phyloP scores from a whole-genome alignment of 768 basidiomycete genomes.

The Leccinum subgranulosum region DNA sequence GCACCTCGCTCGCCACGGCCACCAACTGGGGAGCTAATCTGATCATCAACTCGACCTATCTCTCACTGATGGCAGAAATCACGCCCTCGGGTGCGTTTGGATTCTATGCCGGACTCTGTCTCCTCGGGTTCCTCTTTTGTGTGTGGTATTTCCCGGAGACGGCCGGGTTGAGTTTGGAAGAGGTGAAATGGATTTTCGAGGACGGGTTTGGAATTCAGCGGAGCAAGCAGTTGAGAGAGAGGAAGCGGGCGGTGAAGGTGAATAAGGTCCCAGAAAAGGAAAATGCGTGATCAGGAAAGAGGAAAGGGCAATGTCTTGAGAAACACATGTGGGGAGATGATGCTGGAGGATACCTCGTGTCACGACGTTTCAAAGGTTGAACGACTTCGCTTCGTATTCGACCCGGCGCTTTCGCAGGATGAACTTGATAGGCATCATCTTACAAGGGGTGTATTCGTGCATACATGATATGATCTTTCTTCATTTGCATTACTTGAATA shows the following conservation, averaged over 20 bases:
- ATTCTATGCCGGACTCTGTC: slow-evolving; percentile 71
- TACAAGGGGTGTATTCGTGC: too few relatives aligned
- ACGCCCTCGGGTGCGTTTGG: slow-evolving; percentile 76
- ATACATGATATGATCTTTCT: too few relatives aligned
- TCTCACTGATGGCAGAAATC: slow-evolving; percentile 70
- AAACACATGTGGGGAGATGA: too few relatives aligned
- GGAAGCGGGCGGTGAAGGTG: slow-evolving; percentile 15
- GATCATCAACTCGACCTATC: slow-evolving; percentile 75
- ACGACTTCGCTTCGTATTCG: too few relatives aligned
- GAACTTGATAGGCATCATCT: too few relatives aligned
- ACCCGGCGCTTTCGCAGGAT: too few relatives aligned
- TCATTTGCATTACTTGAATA: too few relatives aligned
- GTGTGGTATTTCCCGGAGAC: slow-evolving; percentile 76
- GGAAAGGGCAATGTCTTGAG: too few relatives aligned
- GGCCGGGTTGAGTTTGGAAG: slow-evolving; percentile 67
- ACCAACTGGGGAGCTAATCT: slow-evolving; percentile 79
- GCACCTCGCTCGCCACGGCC: slow-evolving; percentile 69
- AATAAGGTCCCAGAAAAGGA: not conserved
- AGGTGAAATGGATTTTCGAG: slow-evolving; percentile 60
- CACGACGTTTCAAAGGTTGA: too few relatives aligned
- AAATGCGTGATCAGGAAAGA: not conserved
- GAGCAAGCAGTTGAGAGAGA: slow-evolving; percentile 43
- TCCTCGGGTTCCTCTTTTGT: slow-evolving; percentile 68
- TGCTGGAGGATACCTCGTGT: too few relatives aligned
- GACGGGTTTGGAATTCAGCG: slow-evolving; percentile 62